phyloP scores from a whole-genome alignment of 306 rosid species.

The Comarum palustre region DNA sequence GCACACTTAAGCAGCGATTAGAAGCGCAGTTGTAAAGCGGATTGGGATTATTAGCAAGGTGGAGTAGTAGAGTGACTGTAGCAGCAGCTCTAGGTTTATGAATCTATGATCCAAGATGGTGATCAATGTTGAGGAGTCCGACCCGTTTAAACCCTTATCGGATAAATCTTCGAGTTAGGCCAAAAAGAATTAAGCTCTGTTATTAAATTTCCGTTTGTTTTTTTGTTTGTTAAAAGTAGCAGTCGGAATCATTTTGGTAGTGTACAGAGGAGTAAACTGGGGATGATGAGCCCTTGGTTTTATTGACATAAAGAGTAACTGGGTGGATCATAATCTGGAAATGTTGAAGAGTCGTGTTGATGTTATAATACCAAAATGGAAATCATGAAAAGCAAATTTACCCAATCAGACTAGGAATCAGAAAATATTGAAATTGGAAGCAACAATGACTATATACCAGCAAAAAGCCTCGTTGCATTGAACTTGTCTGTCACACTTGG shows the following conservation, averaged over 20 bases:
- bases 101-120: constrained; percentile 1
- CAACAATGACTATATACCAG: too few species aligned
- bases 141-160: neutral
- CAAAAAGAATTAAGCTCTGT: constrained; percentile 19
- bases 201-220: constrained; percentile 16
- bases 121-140: constrained; percentile 6
- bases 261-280: constrained; percentile 39
- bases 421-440: too few species aligned
- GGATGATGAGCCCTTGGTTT: constrained; percentile 1
- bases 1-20: constrained; percentile 53
- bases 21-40: constrained; percentile 55
- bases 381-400: neutral
- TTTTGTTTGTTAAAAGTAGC: constrained; percentile 20
- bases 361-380: neutral
- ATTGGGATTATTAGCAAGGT: constrained; percentile 54
- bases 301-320: neutral
- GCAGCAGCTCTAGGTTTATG: constrained; percentile 16
- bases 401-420: neutral
- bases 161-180: neutral
- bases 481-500: too few species aligned
- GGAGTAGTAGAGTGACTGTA: constrained; percentile 30
- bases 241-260: constrained; percentile 42
- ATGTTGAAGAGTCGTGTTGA: neutral
- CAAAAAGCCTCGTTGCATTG: too few species aligned
- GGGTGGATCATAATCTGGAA: neutral